Evolutionary conservation across 1,284 basidiomycete genomes (phyloP).

Genomic region (Trametes versicolor): DNA sequence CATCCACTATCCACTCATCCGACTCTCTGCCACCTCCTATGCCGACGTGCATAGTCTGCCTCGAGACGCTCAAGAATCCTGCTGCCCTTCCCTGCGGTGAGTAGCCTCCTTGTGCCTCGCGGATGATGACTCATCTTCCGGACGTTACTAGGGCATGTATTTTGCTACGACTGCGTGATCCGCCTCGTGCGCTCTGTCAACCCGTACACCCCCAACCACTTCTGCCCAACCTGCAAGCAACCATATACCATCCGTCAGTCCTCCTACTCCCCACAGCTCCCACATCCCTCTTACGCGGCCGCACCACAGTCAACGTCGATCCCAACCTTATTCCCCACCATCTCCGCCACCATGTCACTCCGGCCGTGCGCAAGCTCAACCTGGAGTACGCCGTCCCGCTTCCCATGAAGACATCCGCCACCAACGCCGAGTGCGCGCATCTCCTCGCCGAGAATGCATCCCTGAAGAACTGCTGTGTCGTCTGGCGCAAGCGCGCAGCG

Average conservation of each 20-base stretch:
- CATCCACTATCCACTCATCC: background rate
- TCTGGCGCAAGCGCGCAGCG: conserved; percentile 67
- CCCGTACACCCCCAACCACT: conserved; percentile 55
- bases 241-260: conserved; percentile 56
- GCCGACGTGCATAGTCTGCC: conserved; percentile 63
- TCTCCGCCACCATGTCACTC: conserved; percentile 58
- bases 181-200: conserved; percentile 56
- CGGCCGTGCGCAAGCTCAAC: conserved; percentile 61
- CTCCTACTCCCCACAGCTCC: conserved; percentile 4
- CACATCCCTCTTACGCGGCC: conserved; percentile 5
- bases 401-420: conserved; percentile 30
- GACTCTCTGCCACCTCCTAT: conserved; percentile 36
- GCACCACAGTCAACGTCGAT: conserved; percentile 54
- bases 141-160: conserved; percentile 61
- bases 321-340: conserved; percentile 56
- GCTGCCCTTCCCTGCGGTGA: conserved; percentile 70
- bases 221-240: conserved; percentile 62
- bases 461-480: conserved; percentile 55
- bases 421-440: conserved; percentile 51
- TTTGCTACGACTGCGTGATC: conserved; percentile 63
- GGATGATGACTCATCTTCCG: background rate
- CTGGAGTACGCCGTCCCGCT: conserved; percentile 47
- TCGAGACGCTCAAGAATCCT: conserved; percentile 58
- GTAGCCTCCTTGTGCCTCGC: conserved; percentile 29
- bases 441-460: conserved; percentile 61